A percentile compares a stretch with the other conserved stretches of the same genome.
These are phyloP conservation scores for Blastocystis sp. DNA, from an alignment of 352 stramenopile species.

Conservation along the genomic window DNA sequence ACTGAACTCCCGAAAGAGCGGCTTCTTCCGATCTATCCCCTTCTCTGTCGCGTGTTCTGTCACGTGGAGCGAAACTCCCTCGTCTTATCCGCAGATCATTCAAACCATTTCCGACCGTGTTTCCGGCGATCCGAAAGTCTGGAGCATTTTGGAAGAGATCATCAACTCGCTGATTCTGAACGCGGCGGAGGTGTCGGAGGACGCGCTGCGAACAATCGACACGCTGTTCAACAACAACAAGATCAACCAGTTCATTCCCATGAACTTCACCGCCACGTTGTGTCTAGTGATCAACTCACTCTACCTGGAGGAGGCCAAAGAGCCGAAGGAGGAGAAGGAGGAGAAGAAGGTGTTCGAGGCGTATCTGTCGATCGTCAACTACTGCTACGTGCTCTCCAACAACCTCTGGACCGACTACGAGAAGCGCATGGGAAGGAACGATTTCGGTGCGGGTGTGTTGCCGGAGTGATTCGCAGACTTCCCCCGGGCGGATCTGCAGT, in stretches of 20 bases:
- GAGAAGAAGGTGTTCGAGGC: neutral
- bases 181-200: neutral
- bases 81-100: neutral
- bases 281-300: conserved; percentile 58
- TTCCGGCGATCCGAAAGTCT: neutral
- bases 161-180: conserved; percentile 53
- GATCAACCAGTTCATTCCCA: conserved; percentile 48
- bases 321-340: neutral
- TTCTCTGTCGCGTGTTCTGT: neutral
- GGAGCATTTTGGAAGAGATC: conserved; percentile 43
- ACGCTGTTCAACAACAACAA: conserved; percentile 48
- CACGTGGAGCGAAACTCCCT: neutral
- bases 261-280: conserved; percentile 47
- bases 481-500: conserved; percentile 37
- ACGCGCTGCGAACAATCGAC: conserved; percentile 45
- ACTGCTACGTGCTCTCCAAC: conserved; percentile 63
- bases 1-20: neutral
- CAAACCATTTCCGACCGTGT: conserved; percentile 16
- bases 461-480: conserved; percentile 5
- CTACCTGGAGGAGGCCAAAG: conserved; percentile 6
- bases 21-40: neutral
- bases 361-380: conserved; percentile 61
- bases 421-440: conserved; percentile 3
- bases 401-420: conserved; percentile 52
- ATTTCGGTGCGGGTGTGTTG: conserved; percentile 10